Base-by-base conservation (phyloP, 1,139 yeast species). In the Saccharomyces hybrid region DNA sequence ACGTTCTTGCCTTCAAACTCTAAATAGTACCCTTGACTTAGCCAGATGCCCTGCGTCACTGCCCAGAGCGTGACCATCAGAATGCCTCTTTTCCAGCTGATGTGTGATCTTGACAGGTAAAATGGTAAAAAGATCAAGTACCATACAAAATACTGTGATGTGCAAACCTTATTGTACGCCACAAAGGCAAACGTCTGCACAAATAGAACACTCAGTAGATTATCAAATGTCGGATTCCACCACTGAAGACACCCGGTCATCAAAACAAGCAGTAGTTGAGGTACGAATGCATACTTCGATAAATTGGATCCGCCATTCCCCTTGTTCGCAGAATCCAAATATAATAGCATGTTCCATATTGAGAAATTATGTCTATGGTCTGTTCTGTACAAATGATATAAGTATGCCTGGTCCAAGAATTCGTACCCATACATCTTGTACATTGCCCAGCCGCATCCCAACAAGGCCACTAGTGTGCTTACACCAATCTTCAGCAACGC, bases 331-430 rank as follows among this genome's bases (percentile, higher is more conserved):
- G 90, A 84, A 52, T 78, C 78, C 65, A 79, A 81, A 71, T 93
- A 93, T 49, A 93, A 73, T 32, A 84, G 75, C 20, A 89, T 75
- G 65, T 93, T 88, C 78, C 91, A 93, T 1, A 91, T 78, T 1
- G 97, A 88, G 65, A 93, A 93, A 70, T 93, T 93, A 71, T 93
- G 99, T 53, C 99, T 82, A 69, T 93, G 99, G 68, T 93, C 99
- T 13, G 89, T 72, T 57, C 99, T 77, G 4, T 81, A 76, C 51
- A 93, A 73, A 69, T 93, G 99, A 68, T 93, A 93, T 9, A 89
- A 67, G 68, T 88, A 90, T 0, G 97, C 79, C 62, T 91, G 85
- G 51, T 81, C 76, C n/a, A 93, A 60, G 67, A 86, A 93, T 59
- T 88, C 93, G 56, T 73, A 69, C 2, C 96, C 97, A 66, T 89